phyloP scores from a whole-genome alignment of 129 eudicot genomes.

The Erigeron canadensis region DNA sequence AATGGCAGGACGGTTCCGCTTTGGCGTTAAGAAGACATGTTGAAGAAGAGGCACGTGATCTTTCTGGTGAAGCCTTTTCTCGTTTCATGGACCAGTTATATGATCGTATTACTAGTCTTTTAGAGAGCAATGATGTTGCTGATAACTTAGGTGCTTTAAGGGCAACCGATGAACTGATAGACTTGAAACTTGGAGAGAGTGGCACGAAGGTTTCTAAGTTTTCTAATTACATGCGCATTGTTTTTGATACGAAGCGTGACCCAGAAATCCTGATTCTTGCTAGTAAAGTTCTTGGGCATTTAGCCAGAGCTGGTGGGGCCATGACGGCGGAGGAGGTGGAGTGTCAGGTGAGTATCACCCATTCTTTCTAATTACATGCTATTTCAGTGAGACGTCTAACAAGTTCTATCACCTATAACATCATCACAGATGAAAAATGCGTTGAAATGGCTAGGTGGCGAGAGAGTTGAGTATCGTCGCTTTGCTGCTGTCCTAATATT shows the following conservation, averaged over 20 bases:
- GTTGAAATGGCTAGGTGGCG: conserved; percentile 88
- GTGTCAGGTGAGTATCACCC: conserved; percentile 53
- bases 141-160: conserved; percentile 93
- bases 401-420: conserved; percentile 19
- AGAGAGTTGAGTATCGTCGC: conserved; percentile 89
- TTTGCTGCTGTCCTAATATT: conserved; percentile 92
- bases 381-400: background rate
- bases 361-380: background rate
- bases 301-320: conserved; percentile 97
- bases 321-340: conserved; percentile 99
- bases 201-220: conserved; percentile 89
- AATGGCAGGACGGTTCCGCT: conserved; percentile 85
- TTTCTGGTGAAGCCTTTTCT: conserved; percentile 86
- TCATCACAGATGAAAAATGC: conserved; percentile 70
- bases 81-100: conserved; percentile 94
- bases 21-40: conserved; percentile 71
- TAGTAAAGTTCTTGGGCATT: conserved; percentile 90
- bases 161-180: conserved; percentile 91
- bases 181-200: conserved; percentile 81
- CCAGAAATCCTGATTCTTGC: conserved; percentile 81
- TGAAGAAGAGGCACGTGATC: conserved; percentile 90
- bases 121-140: conserved; percentile 84
- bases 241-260: conserved; percentile 85
- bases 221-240: conserved; percentile 77
- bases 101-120: conserved; percentile 70